Evolutionary conservation across 2,329 filamentous ascomycete species (phyloP), one percentile per base, ranked within the genome.

Genomic region (Diplocarpon rosae): DNA sequence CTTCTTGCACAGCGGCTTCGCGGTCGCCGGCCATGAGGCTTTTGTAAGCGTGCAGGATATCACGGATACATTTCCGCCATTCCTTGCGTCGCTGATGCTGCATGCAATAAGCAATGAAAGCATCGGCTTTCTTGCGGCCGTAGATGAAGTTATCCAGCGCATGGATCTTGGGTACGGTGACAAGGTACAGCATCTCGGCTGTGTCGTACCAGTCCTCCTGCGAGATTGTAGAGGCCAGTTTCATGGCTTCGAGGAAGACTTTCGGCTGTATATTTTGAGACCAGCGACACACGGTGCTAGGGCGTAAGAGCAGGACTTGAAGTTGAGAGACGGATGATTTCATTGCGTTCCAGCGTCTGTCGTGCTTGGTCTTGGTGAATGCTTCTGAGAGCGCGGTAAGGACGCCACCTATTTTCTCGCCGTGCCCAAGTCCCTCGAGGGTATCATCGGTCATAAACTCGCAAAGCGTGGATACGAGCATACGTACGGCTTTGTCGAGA

Each of bases 201-300:
- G 41, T 43, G 28, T 43, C 41, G 16, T 43, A 43, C 41, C 41
- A 43, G 16, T 43, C 41, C 35, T 43, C 31, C 10, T 43, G 28
- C 8, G 41, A 43, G 34, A 43, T 43, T 6, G 9, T 29, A 13
- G 41, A 43, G 8, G 41, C 41, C 20, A 43, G 28, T 15, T 28
- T 35, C 41, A 43, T 43, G 14, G 41, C 41, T 37, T 43, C 41
- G 12, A 43, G 28, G 15, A 43, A 43, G 16, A 43, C 41, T 43
- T 37, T 43, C 1, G 41, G 41, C 24, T 37, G 41, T 15, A 43
- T 43, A 24, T 43, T 43, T 17, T 43, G 41, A 7, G 41, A 43
- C 41, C 41, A 43, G 3, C 41, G 41, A 17, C 34, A 43, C 4
- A 43, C 34, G 12, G 34, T 27, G 33, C 34, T 37, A 15, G 41